phyloP scores from a whole-genome alignment of 129 eudicot genomes.

The Centella asiatica region DNA sequence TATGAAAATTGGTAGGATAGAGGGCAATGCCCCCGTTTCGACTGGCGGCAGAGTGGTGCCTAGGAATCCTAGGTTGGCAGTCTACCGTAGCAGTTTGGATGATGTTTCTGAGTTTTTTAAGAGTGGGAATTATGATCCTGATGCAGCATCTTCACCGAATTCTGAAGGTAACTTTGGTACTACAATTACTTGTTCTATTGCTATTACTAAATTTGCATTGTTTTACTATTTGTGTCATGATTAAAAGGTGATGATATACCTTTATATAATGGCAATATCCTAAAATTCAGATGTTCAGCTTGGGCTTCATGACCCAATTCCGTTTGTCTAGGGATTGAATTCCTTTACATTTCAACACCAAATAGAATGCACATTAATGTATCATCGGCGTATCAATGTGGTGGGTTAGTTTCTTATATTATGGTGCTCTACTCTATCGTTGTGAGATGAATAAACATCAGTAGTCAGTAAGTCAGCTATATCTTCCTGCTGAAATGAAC shows the following conservation, averaged over 20 bases:
- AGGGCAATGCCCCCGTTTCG: not conserved
- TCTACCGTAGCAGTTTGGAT: conserved; percentile 76
- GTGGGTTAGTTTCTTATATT: not conserved
- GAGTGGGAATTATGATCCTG: conserved; percentile 56
- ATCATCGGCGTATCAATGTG: too few species aligned
- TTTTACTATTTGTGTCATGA: not conserved
- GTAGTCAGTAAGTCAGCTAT: too few species aligned
- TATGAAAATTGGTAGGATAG: conserved; percentile 7
- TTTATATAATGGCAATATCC: not conserved
- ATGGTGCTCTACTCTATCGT: too few species aligned
- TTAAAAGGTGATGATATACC: not conserved
- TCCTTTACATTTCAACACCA: too few species aligned
- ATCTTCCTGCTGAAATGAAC: too few species aligned
- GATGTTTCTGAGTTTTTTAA: conserved; percentile 61
- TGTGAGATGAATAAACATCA: too few species aligned
- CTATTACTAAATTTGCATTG: not conserved
- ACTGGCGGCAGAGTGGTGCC: conserved; percentile 49
- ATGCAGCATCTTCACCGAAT: conserved; percentile 42
- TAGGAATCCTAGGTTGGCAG: conserved; percentile 72
- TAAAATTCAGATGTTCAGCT: not conserved
- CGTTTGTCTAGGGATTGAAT: too few species aligned
- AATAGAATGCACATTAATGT: too few species aligned
- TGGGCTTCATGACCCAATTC: too few species aligned
- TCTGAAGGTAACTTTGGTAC: conserved; percentile 38
- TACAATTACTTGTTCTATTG: not conserved